These are phyloP conservation scores for Mesotaenium endlicherianum DNA, from an alignment of 139 green algal genomes.

Conservation along the genomic window DNA sequence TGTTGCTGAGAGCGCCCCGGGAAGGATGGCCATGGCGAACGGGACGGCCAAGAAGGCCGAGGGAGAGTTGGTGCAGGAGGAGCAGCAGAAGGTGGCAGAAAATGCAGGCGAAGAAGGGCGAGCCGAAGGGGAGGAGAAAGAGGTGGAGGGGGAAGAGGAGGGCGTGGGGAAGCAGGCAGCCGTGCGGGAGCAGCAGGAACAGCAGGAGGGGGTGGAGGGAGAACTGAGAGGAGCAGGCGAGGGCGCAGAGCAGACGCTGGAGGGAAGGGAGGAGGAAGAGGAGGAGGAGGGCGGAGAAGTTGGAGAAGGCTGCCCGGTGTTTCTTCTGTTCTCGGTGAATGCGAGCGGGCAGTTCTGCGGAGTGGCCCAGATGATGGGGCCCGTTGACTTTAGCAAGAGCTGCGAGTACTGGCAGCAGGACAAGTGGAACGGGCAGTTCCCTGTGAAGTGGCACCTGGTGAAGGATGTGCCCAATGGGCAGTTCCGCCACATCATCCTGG, in stretches of 20 bases:
- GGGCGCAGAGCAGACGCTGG: neutral
- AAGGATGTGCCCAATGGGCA: slow-evolving; percentile 54
- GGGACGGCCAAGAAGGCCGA: no score
- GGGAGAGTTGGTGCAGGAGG: no score
- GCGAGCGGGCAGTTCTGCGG: slow-evolving; percentile 56
- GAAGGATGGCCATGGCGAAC: no score
- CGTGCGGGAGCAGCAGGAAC: no score
- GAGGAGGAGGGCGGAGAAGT: neutral
- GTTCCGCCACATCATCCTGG: slow-evolving; percentile 52
- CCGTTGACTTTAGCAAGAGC: slow-evolving; percentile 34
- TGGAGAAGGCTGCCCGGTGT: slow-evolving; percentile 35
- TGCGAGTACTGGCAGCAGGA: slow-evolving; percentile 53
- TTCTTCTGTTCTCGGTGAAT: slow-evolving; percentile 56
- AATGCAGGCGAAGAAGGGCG: no score
- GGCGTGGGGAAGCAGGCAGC: no score
- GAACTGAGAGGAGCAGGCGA: no score
- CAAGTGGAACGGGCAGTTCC: slow-evolving; percentile 54
- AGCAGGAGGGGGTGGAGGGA: no score
- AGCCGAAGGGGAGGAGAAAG: no score
- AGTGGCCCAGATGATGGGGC: slow-evolving; percentile 52
- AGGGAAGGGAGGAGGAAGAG: neutral
- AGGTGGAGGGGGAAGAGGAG: no score
- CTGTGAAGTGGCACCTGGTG: slow-evolving; percentile 49
- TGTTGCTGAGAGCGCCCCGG: no score
- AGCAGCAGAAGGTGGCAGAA: no score